phyloP scores from a whole-genome alignment of 441 rosid genomes.

The Mallotus repandus region DNA sequence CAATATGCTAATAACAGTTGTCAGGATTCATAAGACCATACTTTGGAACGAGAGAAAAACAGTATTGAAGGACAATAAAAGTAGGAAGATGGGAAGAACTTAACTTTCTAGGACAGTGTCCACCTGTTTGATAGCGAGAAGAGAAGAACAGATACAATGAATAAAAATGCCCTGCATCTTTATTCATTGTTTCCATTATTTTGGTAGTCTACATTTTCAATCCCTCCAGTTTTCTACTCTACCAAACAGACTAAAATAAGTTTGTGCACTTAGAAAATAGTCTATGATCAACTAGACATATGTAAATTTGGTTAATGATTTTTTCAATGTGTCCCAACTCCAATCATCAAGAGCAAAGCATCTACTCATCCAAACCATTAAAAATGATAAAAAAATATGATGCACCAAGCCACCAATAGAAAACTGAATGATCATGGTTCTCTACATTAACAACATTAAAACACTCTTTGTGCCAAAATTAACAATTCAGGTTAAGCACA shows the following conservation, averaged over 20 bases:
- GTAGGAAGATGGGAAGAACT: background rate
- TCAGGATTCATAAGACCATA: background rate
- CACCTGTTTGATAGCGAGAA: too few relatives aligned
- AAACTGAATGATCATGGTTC: background rate
- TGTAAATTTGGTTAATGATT: too few relatives aligned
- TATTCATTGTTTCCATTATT: too few relatives aligned
- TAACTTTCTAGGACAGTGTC: too few relatives aligned
- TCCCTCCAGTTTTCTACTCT: too few relatives aligned
- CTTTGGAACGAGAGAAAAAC: background rate
- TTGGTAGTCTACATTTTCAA: too few relatives aligned
- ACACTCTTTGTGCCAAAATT: background rate
- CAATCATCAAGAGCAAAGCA: too few relatives aligned
- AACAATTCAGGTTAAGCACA: conserved; percentile 2
- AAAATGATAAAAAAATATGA: background rate
- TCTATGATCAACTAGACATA: background rate
- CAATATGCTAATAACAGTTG: too few relatives aligned
- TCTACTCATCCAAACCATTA: too few relatives aligned
- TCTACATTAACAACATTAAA: background rate
- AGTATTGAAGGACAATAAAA: background rate
- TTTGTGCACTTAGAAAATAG: background rate
- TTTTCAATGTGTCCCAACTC: too few relatives aligned
- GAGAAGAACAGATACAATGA: too few relatives aligned
- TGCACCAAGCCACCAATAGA: background rate
- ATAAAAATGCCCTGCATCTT: too few relatives aligned
- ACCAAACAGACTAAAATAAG: background rate